Conservation (phyloP, 805 yeast species). For the Yamadazyma takamatsuzukensis region DNA sequence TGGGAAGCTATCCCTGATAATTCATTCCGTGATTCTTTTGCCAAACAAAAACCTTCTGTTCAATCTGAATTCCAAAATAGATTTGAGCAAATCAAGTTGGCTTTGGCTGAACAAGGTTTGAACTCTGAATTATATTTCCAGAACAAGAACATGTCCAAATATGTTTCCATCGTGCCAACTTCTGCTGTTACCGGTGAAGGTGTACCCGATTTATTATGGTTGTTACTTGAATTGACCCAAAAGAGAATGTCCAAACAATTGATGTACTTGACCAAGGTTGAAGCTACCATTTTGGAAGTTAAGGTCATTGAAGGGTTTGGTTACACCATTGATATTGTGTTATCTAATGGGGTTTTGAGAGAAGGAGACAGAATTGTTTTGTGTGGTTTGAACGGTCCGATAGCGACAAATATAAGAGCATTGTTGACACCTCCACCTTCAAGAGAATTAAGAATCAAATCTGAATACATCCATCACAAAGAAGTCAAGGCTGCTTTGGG, state of each 20-base stretch:
- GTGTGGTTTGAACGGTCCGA: conserved; percentile 98
- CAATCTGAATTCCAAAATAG: conserved; percentile 91
- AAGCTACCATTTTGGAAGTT: conserved; percentile 95
- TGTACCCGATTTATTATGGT: conserved; percentile 97
- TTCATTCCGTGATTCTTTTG: conserved; percentile 91
- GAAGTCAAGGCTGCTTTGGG: conserved; percentile 99
- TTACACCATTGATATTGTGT: conserved; percentile 95
- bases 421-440: conserved; percentile 96
- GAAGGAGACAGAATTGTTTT: conserved; percentile 95
- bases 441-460: conserved; percentile 91
- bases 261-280: conserved; percentile 90
- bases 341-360: conserved; percentile 91
- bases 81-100: conserved; percentile 77
- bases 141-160: conserved; percentile 88
- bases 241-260: conserved; percentile 98
- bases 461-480: conserved; percentile 95
- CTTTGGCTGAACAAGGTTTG: conserved; percentile 96
- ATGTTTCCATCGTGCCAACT: conserved; percentile 95
- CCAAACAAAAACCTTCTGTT: conserved; percentile 77
- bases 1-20: conserved; percentile 91
- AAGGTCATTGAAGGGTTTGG: conserved; percentile 98
- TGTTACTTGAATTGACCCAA: conserved; percentile 91
- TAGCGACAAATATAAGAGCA: conserved; percentile 94
- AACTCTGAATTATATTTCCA: conserved; percentile 95
- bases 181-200: conserved; percentile 99